phyloP scores from a whole-genome alignment of 1,284 basidiomycete genomes.

The Microbotryum violaceum region DNA sequence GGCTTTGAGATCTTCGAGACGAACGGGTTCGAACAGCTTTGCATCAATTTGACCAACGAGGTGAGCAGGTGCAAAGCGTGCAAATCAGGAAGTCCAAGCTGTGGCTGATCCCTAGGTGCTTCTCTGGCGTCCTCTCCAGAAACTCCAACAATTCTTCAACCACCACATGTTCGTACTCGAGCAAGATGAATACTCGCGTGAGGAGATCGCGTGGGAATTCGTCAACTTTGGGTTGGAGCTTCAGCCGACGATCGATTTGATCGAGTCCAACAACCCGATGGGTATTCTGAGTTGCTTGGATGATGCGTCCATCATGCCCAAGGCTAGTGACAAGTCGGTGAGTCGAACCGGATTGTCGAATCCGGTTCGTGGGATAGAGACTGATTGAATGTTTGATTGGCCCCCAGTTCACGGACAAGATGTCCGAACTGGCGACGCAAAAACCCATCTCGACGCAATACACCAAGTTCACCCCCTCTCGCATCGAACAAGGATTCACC shows the following conservation, averaged over 20 bases:
- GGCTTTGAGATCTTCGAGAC: conserved; percentile 83
- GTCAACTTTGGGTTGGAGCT: conserved; percentile 97
- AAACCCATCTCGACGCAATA: conserved; percentile 10
- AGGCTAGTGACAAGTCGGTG: conserved; percentile 77
- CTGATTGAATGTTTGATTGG: too few relatives aligned
- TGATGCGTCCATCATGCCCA: conserved; percentile 99
- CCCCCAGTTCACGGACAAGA: conserved; percentile 30
- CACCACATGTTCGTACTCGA: conserved; percentile 99
- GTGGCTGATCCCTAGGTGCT: too few relatives aligned
- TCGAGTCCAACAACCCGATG: conserved; percentile 70
- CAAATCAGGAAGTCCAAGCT: too few relatives aligned
- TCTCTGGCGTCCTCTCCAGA: conserved; percentile 40
- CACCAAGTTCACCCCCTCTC: conserved; percentile 73
- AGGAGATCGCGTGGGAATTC: conserved; percentile 97
- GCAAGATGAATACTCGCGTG: conserved; percentile 96
- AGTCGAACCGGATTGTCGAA: neutral
- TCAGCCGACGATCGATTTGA: conserved; percentile 97
- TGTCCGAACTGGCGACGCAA: conserved; percentile 15
- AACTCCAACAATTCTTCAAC: conserved; percentile 95
- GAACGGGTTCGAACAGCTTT: conserved; percentile 82
- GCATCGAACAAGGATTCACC: conserved; percentile 87
- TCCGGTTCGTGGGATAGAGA: too few relatives aligned
- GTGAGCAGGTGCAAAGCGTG: neutral
- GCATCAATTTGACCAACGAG: conserved; percentile 99
- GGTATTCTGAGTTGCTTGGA: conserved; percentile 91